These are phyloP conservation scores for Oehlia diaphana DNA, from an alignment of 192 early-diverging fungal genomes.

Conservation along the genomic window DNA sequence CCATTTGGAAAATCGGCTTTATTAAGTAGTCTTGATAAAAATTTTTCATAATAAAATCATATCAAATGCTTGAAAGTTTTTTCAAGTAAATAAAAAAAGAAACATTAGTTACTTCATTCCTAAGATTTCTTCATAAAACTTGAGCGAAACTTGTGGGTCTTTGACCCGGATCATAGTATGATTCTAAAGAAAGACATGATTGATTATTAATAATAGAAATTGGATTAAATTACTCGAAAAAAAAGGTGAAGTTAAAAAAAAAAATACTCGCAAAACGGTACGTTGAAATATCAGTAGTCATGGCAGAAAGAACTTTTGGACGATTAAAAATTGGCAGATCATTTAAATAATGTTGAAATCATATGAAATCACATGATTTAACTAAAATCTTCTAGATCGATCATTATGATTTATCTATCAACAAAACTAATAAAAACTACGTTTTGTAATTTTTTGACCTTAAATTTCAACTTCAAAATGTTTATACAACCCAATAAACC, in stretches of 20 bases:
- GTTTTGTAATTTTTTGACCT: neutral
- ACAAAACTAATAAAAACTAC: neutral
- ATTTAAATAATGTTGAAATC: neutral
- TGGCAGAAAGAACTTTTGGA: neutral
- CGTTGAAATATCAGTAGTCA: slow-evolving; percentile 25
- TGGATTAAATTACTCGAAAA: neutral
- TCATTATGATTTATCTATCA: neutral
- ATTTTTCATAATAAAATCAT: too few species aligned
- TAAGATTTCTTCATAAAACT: slow-evolving; percentile 74
- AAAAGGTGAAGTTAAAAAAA: neutral
- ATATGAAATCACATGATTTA: neutral
- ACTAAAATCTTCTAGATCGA: neutral
- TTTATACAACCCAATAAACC: slow-evolving; percentile 3
- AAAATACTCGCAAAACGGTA: slow-evolving; percentile 9
- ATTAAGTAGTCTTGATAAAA: slow-evolving; percentile 32
- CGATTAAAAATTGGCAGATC: neutral
- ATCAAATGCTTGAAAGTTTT: too few species aligned
- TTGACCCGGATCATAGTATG: slow-evolving; percentile 88
- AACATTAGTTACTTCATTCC: slow-evolving; percentile 70
- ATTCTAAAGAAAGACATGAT: slow-evolving; percentile 46
- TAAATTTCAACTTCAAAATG: neutral
- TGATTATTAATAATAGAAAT: neutral
- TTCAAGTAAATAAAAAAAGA: too few species aligned
- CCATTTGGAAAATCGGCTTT: slow-evolving; percentile 36
- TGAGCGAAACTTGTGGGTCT: slow-evolving; percentile 72